These are phyloP conservation scores for Orbilia javanica DNA, from an alignment of 2,329 filamentous ascomycete species.

Conservation along the genomic window DNA sequence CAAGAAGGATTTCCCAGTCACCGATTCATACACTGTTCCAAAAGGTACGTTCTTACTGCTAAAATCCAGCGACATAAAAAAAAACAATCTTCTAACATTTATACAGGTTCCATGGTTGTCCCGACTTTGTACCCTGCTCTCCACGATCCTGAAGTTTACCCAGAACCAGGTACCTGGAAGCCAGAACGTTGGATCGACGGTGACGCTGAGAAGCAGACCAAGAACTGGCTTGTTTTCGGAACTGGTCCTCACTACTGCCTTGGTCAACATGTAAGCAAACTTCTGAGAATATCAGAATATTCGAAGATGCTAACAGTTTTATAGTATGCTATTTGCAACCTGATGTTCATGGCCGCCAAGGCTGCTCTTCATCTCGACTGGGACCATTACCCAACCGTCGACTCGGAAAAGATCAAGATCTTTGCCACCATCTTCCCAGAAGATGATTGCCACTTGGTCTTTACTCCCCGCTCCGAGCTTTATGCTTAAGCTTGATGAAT, in stretches of 20 bases:
- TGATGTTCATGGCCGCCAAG: conserved; percentile 91
- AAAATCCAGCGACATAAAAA: neutral
- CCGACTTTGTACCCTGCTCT: conserved; percentile 91
- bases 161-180: conserved; percentile 87
- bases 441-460: conserved; percentile 87
- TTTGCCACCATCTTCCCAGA: conserved; percentile 98
- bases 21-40: conserved; percentile 86
- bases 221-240: conserved; percentile 98
- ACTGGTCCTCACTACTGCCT: conserved; percentile 97
- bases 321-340: conserved; percentile 83
- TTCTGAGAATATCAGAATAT: neutral
- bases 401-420: conserved; percentile 95
- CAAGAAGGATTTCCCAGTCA: conserved; percentile 96
- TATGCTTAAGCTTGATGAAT: conserved; percentile 63
- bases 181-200: conserved; percentile 92
- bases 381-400: conserved; percentile 85
- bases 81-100: conserved; percentile 12
- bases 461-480: conserved; percentile 68
- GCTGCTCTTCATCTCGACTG: conserved; percentile 88
- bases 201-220: conserved; percentile 84
- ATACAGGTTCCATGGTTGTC: conserved; percentile 85
- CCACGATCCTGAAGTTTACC: conserved; percentile 91
- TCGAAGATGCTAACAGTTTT: conserved; percentile 23
- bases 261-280: conserved; percentile 74
- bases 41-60: conserved; percentile 72